Evolutionary conservation across 1,284 basidiomycete species (phyloP).

Genomic region (Melampsora larici-populina): DNA sequence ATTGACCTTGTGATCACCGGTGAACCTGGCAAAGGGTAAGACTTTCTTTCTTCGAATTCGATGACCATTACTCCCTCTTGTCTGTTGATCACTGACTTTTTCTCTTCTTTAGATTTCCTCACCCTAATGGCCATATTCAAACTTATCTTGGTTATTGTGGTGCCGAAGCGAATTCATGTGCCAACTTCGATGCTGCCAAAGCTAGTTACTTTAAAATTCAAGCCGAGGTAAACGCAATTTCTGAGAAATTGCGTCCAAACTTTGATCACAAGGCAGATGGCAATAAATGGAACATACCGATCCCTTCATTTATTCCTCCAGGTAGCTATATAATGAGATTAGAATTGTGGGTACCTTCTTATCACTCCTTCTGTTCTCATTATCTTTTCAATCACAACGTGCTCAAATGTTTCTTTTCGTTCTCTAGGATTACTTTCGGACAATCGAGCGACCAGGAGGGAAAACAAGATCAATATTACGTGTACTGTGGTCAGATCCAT

Average conservation of each 20-base stretch:
- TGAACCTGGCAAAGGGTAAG: constrained; percentile 39
- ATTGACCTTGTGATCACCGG: constrained; percentile 17
- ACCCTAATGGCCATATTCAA: constrained; percentile 22
- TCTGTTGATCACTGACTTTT: not conserved
- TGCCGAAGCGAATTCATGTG: constrained; percentile 16
- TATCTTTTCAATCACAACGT: not conserved
- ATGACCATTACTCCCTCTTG: not conserved
- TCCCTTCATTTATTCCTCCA: constrained; percentile 22
- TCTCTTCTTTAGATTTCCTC: constrained; percentile 24
- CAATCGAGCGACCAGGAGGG: constrained; percentile 34
- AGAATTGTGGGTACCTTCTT: constrained; percentile 15
- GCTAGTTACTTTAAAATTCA: constrained; percentile 27
- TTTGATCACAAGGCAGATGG: constrained; percentile 27
- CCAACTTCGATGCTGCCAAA: constrained; percentile 32
- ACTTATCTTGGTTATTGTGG: constrained; percentile 40
- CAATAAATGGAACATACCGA: constrained; percentile 30
- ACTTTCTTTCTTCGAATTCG: not conserved
- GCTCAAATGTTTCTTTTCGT: not conserved
- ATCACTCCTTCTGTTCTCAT: not conserved
- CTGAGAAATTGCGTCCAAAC: constrained; percentile 24
- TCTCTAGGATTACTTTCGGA: constrained; percentile 30
- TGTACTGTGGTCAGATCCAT: constrained; percentile 39
- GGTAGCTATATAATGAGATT: constrained; percentile 40
- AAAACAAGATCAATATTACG: constrained; percentile 44
- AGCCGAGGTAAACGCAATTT: constrained; percentile 29